Evolutionary conservation across 345 rosid genomes (phyloP).

Genomic region (Excoecaria cochinchinensis): DNA sequence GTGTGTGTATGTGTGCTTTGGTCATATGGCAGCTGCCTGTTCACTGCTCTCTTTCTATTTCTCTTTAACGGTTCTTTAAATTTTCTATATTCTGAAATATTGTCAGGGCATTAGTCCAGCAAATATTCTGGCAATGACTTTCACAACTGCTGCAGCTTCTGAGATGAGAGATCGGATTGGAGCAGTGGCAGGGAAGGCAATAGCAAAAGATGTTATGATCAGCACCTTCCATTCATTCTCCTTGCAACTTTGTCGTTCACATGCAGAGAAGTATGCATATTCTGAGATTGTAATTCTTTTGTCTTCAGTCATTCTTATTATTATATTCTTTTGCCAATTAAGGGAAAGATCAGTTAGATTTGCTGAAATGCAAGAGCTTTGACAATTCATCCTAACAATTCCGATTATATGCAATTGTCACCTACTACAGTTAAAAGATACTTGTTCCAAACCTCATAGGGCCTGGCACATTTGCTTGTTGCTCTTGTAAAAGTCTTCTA

Average conservation of each 20-base stretch:
- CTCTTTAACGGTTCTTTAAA: neutral
- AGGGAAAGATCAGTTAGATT: constrained; percentile 13
- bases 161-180: constrained; percentile 93
- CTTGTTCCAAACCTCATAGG: neutral
- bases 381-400: neutral
- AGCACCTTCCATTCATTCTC: constrained; percentile 97
- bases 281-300: constrained; percentile 8
- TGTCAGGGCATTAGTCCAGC: constrained; percentile 74
- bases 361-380: neutral
- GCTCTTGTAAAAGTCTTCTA: neutral
- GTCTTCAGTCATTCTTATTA: constrained; percentile 4
- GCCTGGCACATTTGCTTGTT: constrained; percentile 6
- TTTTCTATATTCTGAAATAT: constrained; percentile 16
- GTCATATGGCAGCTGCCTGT: neutral
- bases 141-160: constrained; percentile 91
- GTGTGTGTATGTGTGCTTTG: neutral
- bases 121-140: constrained; percentile 94
- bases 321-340: constrained; percentile 13
- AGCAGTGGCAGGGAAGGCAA: constrained; percentile 75
- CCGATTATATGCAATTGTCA: neutral
- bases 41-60: constrained; percentile 6
- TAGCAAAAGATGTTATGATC: constrained; percentile 72
- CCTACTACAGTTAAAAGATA: neutral
- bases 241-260: constrained; percentile 85
- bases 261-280: constrained; percentile 79